Percentiles rank a stretch among this genome's conserved stretches.
phyloP scores from a whole-genome alignment of 768 basidiomycete genomes.

The Psilocybe cubensis region DNA sequence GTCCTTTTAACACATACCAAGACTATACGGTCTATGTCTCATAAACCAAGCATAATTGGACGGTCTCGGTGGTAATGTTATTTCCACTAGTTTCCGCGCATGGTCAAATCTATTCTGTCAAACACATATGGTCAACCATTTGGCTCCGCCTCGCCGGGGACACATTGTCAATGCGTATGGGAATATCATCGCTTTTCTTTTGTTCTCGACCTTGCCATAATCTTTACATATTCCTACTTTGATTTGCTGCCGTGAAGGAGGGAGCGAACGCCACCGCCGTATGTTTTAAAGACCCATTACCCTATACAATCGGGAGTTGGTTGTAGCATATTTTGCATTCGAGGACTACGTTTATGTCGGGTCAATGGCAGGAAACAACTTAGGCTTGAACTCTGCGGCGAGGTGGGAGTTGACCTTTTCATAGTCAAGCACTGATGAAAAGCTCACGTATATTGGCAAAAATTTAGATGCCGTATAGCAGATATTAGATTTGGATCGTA shows the following conservation, averaged over 20 bases:
- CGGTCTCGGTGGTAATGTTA: not conserved
- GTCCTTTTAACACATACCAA: not conserved
- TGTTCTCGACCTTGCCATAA: not conserved
- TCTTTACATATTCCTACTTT: not conserved
- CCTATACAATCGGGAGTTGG: not conserved
- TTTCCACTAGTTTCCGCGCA: not conserved
- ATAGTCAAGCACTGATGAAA: not conserved
- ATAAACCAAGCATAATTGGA: not conserved
- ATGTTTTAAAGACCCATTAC: not conserved
- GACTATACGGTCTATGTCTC: not conserved
- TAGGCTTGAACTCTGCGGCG: not conserved
- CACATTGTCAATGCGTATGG: not conserved
- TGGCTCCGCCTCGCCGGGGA: not conserved
- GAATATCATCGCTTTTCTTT: not conserved
- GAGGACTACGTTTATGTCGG: not conserved
- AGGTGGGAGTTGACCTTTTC: not conserved
- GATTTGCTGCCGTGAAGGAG: not conserved
- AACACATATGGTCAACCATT: not conserved
- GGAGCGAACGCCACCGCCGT: not conserved
- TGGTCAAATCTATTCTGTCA: conserved; percentile 1
- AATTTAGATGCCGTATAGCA: not conserved
- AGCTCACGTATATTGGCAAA: not conserved
- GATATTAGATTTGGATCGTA: conserved; percentile 3
- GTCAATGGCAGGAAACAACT: not conserved
- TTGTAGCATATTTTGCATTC: not conserved